phyloP scores from a whole-genome alignment of 306 rosid genomes.

The Ormosia semicastrata region DNA sequence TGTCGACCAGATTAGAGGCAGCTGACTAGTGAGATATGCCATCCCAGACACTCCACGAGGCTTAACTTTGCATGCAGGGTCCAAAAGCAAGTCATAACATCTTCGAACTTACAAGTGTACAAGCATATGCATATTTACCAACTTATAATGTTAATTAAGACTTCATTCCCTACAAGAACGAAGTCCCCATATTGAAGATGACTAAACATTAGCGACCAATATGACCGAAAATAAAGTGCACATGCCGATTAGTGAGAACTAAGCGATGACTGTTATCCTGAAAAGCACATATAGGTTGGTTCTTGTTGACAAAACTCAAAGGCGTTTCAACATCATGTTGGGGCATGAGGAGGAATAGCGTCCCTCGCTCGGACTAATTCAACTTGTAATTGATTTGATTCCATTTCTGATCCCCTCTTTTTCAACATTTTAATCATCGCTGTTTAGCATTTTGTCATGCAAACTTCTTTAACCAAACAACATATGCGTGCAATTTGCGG shows the following conservation, averaged over 20 bases:
- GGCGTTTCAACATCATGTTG: slow-evolving; percentile 43
- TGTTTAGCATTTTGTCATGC: slow-evolving; percentile 31
- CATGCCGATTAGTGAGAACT: not conserved
- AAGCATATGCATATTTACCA: not conserved
- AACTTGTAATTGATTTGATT: slow-evolving; percentile 37
- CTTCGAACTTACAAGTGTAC: not conserved
- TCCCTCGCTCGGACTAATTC: slow-evolving; percentile 18
- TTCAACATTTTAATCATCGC: slow-evolving; percentile 47
- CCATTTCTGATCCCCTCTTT: slow-evolving; percentile 25
- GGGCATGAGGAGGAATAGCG: slow-evolving; percentile 50
- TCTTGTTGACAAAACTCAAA: slow-evolving; percentile 29
- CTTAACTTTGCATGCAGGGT: not conserved
- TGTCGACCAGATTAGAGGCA: not conserved
- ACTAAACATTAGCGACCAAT: slow-evolving; percentile 24
- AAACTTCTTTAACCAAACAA: slow-evolving; percentile 5
- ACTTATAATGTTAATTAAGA: not conserved
- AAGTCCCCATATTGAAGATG: slow-evolving; percentile 8
- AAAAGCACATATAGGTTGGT: slow-evolving; percentile 23
- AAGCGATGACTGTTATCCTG: not conserved
- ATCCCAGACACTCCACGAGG: not conserved
- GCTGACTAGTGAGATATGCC: not conserved
- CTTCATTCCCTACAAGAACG: not conserved
- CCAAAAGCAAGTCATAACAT: not conserved
- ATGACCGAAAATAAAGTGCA: slow-evolving; percentile 25
- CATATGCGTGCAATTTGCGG: slow-evolving; percentile 25